Base-by-base conservation (phyloP, 345 rosid genomes). In the Melaleuca quinquenervia region DNA sequence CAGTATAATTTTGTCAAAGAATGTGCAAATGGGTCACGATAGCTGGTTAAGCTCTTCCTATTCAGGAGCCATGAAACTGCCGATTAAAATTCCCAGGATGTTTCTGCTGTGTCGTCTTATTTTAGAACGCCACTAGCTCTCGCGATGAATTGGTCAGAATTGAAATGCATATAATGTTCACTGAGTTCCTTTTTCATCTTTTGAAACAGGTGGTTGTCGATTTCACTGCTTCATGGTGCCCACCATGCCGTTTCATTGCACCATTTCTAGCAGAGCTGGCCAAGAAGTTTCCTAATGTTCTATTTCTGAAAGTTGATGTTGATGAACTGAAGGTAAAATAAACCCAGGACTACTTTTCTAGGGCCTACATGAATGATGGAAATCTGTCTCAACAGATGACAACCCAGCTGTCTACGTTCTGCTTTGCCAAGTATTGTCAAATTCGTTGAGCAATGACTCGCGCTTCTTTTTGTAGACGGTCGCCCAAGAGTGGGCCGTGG, bases 211-310 rank as follows among this genome's bases (percentile, higher is more conserved):
- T 93, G 80, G 96, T 95, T 83, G 93, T 95, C 80, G 96, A 93
- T 91, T 95, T 95, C 90, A 93, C 98, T 83, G 96, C 98, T 52
- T 89, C 98, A 13, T 95, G 96, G 98, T 94, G 96, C 32, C 96
- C 94, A 84, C 96, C 98, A 16, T 93, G 98, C 87, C 96, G 96
- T 51, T 82, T 93, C 84, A 94, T 95, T 18, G 87, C 96, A 36
- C 96, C 98, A 45, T 90, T 93, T 89, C 89, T 94, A 82, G 88
- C 92, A 84, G 98, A 95, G 86, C 88, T 95, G 88, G 96, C 98
- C 82, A 94, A 90, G 96, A 92, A 90, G 83, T 83, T 90, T 24
- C 90, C 96, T 11, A 74, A 58, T 85, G 96, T 91, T 82, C 82
- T 87, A 50, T 95, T 94, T 87, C 93, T 94, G 32, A 94, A 95